A percentile compares a stretch with the other conserved stretches of the same genome.
These are phyloP conservation scores for Pseudogymnoascus sp. DNA, from an alignment of 2,329 filamentous ascomycete species.

Conservation along the genomic window DNA sequence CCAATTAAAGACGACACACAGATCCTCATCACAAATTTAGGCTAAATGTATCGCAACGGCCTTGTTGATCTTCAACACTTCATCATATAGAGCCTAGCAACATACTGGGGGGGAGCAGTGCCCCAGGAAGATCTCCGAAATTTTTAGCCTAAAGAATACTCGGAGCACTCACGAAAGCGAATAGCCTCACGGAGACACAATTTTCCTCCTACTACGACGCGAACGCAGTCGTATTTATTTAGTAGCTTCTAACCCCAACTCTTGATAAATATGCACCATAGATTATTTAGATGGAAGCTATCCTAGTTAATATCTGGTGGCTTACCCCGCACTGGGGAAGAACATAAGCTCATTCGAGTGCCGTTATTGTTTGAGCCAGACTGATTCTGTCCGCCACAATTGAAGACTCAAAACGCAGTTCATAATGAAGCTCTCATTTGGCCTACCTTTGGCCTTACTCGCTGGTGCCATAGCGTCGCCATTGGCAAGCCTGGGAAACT, in stretches of 20 bases:
- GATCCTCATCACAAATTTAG: background rate
- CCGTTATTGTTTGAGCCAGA: background rate
- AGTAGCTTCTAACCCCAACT: background rate
- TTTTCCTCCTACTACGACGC: background rate
- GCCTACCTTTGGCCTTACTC: background rate
- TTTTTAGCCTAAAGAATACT: background rate
- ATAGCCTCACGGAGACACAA: background rate
- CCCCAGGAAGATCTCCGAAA: background rate
- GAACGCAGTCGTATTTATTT: background rate
- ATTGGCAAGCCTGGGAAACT: background rate
- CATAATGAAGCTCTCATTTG: background rate
- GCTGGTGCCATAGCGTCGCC: conserved; percentile 23
- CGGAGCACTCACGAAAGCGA: background rate
- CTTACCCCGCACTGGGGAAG: background rate
- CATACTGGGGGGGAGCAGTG: background rate
- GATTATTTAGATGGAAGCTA: background rate
- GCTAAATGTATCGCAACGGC: background rate
- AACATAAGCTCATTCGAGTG: background rate
- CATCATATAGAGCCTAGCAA: background rate
- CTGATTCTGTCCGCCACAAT: background rate
- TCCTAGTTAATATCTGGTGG: background rate
- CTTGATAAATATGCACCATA: background rate
- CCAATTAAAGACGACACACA: background rate
- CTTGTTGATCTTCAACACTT: background rate
- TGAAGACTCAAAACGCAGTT: background rate